Evolutionary conservation across 2,329 filamentous ascomycete species (phyloP), one percentile per base, ranked within the genome.

Genomic region (Penicillium polonicum): DNA sequence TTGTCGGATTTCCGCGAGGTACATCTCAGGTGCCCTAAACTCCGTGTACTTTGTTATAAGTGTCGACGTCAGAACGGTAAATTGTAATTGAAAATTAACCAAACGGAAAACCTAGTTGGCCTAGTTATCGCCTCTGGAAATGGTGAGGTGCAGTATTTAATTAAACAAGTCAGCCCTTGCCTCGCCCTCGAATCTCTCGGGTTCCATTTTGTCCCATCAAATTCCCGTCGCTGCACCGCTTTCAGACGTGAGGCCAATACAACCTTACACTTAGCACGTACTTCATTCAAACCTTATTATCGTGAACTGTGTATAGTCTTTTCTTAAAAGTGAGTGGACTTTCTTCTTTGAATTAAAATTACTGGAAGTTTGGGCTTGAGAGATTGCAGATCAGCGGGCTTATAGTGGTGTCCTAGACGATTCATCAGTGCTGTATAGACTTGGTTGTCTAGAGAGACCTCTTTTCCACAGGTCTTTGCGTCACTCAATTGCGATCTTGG

Each of bases 81-180:
- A 21, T 31, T 46, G 10, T 31, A 42, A 23, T 55, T 36, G 29
- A 29, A 29, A 27, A 29, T 38, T 13, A 35, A 31, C 3, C 13
- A 44, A 39, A 19, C 49, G 35, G 19, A 6, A 33, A 42, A 54
- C 9, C 21, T 42, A 15, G 12, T 21, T 29, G 1, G 21, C 6
- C 33, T 35, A 25, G 38, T 27, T 27, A 10, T 50, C 10, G 35
- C 33, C n/a, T 27, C 41, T 35, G 27, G 21, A 55, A 50, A 43
- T 49, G 12, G 36, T 33, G 51, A 53, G 42, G 19, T 53, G 45
- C 48, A 45, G 41, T 38, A 51, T 56, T 56, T 56, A 56, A 56
- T 56, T 52, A 56, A 52, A 54, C 52, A 48, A 48, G 25, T 54
- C 35, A 27, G 33, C 54, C 54, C 54, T 56, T 56, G 27, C 54